Base-by-base conservation (phyloP, 2,329 filamentous ascomycete genomes). In the Diaporthe sp. region DNA sequence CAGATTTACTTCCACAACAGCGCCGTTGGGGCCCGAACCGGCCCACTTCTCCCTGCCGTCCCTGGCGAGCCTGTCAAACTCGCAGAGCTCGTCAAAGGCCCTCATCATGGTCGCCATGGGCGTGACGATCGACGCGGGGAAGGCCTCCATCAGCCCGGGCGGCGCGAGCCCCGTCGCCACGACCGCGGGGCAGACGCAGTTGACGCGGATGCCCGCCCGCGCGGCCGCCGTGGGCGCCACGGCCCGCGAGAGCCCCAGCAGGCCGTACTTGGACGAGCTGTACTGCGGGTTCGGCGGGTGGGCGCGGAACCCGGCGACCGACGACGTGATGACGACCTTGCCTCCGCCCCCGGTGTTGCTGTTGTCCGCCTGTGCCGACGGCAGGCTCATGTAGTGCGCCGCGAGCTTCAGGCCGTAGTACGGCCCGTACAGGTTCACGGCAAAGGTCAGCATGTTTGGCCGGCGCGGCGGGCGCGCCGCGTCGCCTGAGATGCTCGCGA, bases 391-490 rank as follows among this genome's bases (percentile, higher is more conserved):
- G 71, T 73, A 65, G 47, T 73, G 58, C 3, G 71, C 71, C 31
- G 71, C 58, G 47, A 73, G 71, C n/a, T 73, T 73, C 44, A 73
- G n/a, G 58, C 71, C 71, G 58, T 73, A 73, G 55, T 73, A 73
- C 15, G 71, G 71, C 2, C 57, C 58, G 4, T 51, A 55, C 5
- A 73, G 58, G 34, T 73, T 73, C 44, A 73, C 71, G 44, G 49
- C 71, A 25, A 73, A 73, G n/a, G 71, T 65, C 7, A 42, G 71
- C 71, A 73, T 73, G 58, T 73, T 73, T 17, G 71, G 71, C 34
- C 37, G 15, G 6, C 58, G 58, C 6, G 71, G 71, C 47, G 71
- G 71, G 42, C 34, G 34, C 12, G 47, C 51, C n/a, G 28, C 7
- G 31, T 73, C 58, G 9, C 47, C 20, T 4, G 71, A 73, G 44